Conservation (phyloP, 1,284 basidiomycete species). For the Cerrena zonata region DNA sequence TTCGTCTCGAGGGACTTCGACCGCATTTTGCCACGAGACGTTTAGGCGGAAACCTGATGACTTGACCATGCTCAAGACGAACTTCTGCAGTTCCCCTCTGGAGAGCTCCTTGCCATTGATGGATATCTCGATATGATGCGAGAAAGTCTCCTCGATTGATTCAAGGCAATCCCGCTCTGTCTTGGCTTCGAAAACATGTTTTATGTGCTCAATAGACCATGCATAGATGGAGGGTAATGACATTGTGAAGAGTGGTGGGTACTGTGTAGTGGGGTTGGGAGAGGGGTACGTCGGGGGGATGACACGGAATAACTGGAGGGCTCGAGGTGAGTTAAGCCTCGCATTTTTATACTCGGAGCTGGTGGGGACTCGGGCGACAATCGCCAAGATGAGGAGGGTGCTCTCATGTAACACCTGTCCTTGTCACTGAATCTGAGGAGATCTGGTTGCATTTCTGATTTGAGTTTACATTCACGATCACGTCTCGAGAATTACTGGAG, state of each 20-base stretch:
- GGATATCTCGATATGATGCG: constrained; percentile 34
- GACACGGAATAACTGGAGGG: neutral
- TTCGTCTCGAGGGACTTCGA: constrained; percentile 39
- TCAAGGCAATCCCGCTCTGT: constrained; percentile 38
- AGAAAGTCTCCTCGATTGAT: constrained; percentile 45
- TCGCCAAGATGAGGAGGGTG: constrained; percentile 2
- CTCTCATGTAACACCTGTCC: neutral
- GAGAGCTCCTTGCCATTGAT: constrained; percentile 42
- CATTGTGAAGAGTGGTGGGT: constrained; percentile 19
- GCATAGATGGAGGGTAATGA: constrained; percentile 36
- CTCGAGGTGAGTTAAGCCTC: neutral
- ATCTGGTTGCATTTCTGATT: neutral
- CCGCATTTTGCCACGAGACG: constrained; percentile 45
- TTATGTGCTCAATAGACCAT: constrained; percentile 51
- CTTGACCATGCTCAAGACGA: constrained; percentile 42
- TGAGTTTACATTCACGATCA: neutral
- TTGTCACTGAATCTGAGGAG: constrained; percentile 2
- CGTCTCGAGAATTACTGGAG: neutral
- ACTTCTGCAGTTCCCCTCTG: constrained; percentile 36
- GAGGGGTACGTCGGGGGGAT: constrained; percentile 1
- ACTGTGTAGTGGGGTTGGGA: neutral
- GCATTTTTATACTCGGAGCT: constrained; percentile 1
- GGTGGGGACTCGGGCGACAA: neutral
- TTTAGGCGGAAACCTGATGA: constrained; percentile 35
- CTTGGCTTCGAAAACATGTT: constrained; percentile 45